A percentile compares a stretch with the other conserved stretches of the same genome.
phyloP scores from a whole-genome alignment of 352 stramenopile genomes.

The Bremia lactucae region DNA sequence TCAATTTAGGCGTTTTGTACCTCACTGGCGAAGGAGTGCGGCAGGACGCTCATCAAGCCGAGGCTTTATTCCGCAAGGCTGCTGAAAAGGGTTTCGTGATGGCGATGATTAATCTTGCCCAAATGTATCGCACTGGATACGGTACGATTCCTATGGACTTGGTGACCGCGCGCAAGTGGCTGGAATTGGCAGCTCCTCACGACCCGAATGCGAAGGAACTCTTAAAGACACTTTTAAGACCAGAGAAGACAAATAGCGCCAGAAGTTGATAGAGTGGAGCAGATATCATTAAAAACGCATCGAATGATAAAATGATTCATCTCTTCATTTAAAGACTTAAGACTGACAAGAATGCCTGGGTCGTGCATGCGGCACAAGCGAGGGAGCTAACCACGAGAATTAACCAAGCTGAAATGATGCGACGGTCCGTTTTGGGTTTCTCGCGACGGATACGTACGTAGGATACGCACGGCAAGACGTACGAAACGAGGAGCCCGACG shows the following conservation, averaged over 20 bases:
- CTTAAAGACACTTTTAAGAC: slow-evolving; percentile 26
- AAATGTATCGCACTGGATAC: slow-evolving; percentile 74
- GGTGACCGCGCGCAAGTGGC: slow-evolving; percentile 57
- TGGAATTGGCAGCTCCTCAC: slow-evolving; percentile 59
- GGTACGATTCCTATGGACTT: slow-evolving; percentile 53
- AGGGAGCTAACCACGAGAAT: slow-evolving; percentile 68
- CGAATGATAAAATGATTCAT: no score
- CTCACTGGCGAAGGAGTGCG: slow-evolving; percentile 53
- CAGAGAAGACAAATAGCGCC: slow-evolving; percentile 1
- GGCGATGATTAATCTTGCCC: slow-evolving; percentile 81
- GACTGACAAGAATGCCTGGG: slow-evolving; percentile 48
- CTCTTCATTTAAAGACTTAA: slow-evolving; percentile 18
- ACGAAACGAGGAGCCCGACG: slow-evolving; percentile 79
- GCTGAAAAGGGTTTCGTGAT: slow-evolving; percentile 77
- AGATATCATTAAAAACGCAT: no score
- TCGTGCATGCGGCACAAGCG: slow-evolving; percentile 57
- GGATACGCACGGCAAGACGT: slow-evolving; percentile 79
- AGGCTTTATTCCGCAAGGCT: slow-evolving; percentile 59
- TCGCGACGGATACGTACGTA: slow-evolving; percentile 78
- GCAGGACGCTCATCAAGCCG: slow-evolving; percentile 46
- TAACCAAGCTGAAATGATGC: slow-evolving; percentile 64
- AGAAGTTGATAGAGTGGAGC: slow-evolving; percentile 6
- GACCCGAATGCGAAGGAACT: slow-evolving; percentile 74
- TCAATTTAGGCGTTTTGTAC: slow-evolving; percentile 69
- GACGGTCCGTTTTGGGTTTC: slow-evolving; percentile 49